Base-by-base conservation (phyloP, 805 yeast genomes). In the Cyberlindnera suaveolens region DNA sequence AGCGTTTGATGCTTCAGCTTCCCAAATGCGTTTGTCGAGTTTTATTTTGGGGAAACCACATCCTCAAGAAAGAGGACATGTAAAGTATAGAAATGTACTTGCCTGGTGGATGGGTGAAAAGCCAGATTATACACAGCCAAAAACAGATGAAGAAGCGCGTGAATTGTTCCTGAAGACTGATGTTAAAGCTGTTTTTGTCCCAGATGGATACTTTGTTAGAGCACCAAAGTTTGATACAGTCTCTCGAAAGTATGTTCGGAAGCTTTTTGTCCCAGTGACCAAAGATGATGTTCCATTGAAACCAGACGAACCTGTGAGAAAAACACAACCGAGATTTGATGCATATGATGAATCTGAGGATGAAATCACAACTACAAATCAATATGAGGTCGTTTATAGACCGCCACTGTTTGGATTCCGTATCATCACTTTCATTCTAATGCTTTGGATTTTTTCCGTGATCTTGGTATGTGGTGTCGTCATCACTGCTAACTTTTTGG, bases 211-310 rank as follows among this genome's bases (percentile, higher is more conserved):
- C 38, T 83, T 77, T 54, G 78, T 90, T 30, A 77, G 98, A 44
- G 99, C 89, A 1, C 99, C 99, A 1, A 82, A 78, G 45, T 76
- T 76, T 50, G 97, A 90, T 58, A 81, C 80, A 14, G 80, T 83
- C 17, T 77, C 91, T 0, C 67, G 88, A 44, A 74, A 73, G 38
- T 79, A 71, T 49, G 75, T 81, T 29, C 78, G 76, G 51, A 74
- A 76, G 38, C 64, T 89, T 44, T 93, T 93, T 65, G 82, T 85
- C 1, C 78, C 88, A 0, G 97, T 91, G 3, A 85, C 95, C 1
- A 81, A 78, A 51, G 83, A 80, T 51, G 96, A 90, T 59, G 69
- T 74, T 39, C 70, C 84, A 13, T 61, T 84, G 34, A 67, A 66
- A 23, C 27, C 27, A 23, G 19, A 32, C 10, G 31, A 33, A 23